Base-by-base conservation (phyloP, 768 basidiomycete genomes). In the Dioszegia crocea region DNA sequence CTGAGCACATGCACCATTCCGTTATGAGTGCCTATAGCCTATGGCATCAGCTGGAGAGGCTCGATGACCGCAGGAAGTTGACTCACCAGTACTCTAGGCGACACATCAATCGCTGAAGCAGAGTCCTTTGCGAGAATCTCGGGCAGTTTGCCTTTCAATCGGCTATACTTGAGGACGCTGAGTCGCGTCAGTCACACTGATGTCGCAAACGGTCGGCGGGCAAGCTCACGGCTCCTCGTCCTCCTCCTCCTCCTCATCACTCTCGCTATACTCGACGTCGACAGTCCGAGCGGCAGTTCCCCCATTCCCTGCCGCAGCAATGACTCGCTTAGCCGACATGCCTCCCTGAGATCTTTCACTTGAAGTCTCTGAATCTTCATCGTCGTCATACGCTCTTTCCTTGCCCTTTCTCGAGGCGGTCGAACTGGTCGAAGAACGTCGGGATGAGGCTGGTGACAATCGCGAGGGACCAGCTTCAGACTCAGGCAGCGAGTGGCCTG, bases 11-110 rank as follows among this genome's bases (percentile, higher is more conserved):
- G 89, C 2, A 97, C 84, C 62, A 92, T 86, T n/a, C 94, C 94
- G 49, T 83, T 84, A 75, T 97, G 93, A 1, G 94, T 96, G 21
- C 93, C 94, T 36, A 98, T 77, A 24, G 87, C 89, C 92, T 98
- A 59, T 12, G 38, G 40, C 23, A 50, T 68, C 12, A 65, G 30
- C 39, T 48, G 31, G 8, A 41, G 23, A 16, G 31, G 5, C n/a
- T 30, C 23, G 12, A 21, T 9, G 4, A n/a, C 5, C 40, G 43
- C 21, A 3, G n/a, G n/a, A n/a, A n/a, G 21, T 36, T n/a, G 45
- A 19, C 45, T 14, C 64, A 91, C 92, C 78, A 96, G 79, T 41
- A 83, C 80, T 64, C 86, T 86, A 51, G 84, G 84, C 0, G 87
- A 85, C 21, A 91, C 83, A 12, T 84, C 82, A 21, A 97, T 79